Percentiles rank a stretch among this genome's conserved stretches.
Evolutionary conservation across 805 yeast genomes (phyloP).

Genomic region (Wickerhamiella nectarea): DNA sequence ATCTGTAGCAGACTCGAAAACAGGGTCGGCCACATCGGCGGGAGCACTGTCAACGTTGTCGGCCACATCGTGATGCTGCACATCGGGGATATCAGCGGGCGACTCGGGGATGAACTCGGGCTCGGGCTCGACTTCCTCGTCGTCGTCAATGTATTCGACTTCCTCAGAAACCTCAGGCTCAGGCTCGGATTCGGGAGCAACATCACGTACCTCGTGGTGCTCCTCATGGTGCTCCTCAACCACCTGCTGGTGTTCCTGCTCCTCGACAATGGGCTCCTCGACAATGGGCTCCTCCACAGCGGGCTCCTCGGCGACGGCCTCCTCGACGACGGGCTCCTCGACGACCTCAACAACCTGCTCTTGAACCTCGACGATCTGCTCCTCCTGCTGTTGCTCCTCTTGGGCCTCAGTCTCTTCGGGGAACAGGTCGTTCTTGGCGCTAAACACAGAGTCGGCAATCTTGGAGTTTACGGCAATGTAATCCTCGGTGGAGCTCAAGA

Average conservation of each 20-base stretch:
- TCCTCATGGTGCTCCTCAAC: background rate
- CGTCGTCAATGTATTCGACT: background rate
- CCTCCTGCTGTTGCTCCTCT: constrained; percentile 4
- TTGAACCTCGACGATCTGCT: background rate
- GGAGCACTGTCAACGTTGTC: constrained; percentile 8
- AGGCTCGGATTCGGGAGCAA: background rate
- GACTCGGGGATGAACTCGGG: background rate
- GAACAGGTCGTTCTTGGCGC: constrained; percentile 2
- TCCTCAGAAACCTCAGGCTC: background rate
- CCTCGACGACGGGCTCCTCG: background rate
- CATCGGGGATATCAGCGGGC: constrained; percentile 1
- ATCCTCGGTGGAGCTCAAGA: constrained; percentile 24
- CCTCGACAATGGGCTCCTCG: background rate
- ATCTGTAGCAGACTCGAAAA: background rate
- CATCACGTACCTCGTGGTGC: background rate
- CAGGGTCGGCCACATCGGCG: constrained; percentile 6
- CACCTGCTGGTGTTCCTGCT: background rate
- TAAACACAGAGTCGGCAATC: constrained; percentile 4
- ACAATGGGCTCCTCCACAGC: background rate
- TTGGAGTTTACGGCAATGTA: constrained; percentile 18
- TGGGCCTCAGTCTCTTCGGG: constrained; percentile 13
- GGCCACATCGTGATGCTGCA: background rate
- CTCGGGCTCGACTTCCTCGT: background rate
- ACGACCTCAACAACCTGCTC: background rate
- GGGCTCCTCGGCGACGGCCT: background rate